phyloP scores from a whole-genome alignment of 2,329 filamentous ascomycete genomes.

The Gliomastix tumulicola region DNA sequence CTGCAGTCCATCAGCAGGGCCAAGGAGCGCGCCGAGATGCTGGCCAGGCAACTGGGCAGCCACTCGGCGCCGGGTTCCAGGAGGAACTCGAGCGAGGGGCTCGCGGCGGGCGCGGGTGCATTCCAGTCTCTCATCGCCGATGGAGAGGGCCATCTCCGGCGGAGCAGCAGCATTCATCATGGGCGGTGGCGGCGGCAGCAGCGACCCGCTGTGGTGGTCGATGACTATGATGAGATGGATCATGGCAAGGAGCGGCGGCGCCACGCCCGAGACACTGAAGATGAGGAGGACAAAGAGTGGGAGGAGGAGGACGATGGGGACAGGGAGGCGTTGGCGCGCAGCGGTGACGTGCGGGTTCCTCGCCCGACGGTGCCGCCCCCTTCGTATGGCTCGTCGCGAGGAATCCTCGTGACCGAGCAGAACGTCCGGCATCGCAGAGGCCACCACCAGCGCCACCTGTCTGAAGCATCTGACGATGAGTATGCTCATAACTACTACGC shows the following conservation, averaged over 20 bases:
- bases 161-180: too few species aligned
- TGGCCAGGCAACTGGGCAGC: conserved; percentile 30
- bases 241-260: too few species aligned
- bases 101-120: conserved; percentile 17
- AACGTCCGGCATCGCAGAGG: conserved; percentile 13
- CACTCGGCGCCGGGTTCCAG: conserved; percentile 27
- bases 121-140: conserved; percentile 23
- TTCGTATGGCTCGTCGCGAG: neutral
- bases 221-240: conserved; percentile 6
- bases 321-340: too few species aligned
- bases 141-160: conserved; percentile 9
- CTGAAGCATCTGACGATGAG: conserved; percentile 11
- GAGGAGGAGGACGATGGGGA: too few species aligned
- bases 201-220: conserved; percentile 3
- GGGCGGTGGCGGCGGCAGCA: too few species aligned
- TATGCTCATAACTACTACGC: too few species aligned
- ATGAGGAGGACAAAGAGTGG: neutral
- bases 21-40: conserved; percentile 26
- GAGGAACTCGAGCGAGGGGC: conserved; percentile 24
- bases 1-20: conserved; percentile 31
- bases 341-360: too few species aligned
- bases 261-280: too few species aligned
- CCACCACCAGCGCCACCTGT: conserved; percentile 13
- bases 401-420: conserved; percentile 1
- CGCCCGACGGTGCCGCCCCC: neutral